phyloP scores from a whole-genome alignment of 2,329 filamentous ascomycete genomes.

The Endothia cerciana region DNA sequence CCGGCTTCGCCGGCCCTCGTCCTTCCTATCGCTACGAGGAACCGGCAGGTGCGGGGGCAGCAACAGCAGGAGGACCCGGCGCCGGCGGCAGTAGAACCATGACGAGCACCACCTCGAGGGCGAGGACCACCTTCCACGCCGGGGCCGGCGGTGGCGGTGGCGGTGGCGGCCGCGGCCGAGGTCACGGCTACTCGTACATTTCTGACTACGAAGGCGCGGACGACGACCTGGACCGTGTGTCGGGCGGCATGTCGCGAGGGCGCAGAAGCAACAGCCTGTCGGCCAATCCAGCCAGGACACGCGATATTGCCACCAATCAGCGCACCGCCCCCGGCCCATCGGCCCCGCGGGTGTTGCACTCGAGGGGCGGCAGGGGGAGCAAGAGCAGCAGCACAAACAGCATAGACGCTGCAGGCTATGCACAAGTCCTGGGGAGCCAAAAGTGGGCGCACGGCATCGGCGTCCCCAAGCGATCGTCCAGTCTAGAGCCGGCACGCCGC shows the following conservation, averaged over 20 bases:
- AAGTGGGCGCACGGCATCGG: slow-evolving; percentile 58
- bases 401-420: slow-evolving; percentile 63
- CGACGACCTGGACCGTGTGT: slow-evolving; percentile 58
- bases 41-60: neutral
- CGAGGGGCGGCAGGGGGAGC: slow-evolving; percentile 66
- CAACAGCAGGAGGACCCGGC: slow-evolving; percentile 31
- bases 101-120: slow-evolving; percentile 35
- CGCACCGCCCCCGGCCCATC: slow-evolving; percentile 42
- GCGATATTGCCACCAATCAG: slow-evolving; percentile 46
- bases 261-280: slow-evolving; percentile 73
- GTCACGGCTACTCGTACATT: slow-evolving; percentile 61
- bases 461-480: slow-evolving; percentile 62
- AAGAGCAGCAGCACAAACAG: slow-evolving; percentile 74
- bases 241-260: slow-evolving; percentile 57
- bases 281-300: slow-evolving; percentile 62
- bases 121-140: slow-evolving; percentile 31
- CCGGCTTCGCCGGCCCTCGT: slow-evolving; percentile 20
- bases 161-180: no score
- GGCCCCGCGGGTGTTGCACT: slow-evolving; percentile 49
- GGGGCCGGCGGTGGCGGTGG: neutral
- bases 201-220: slow-evolving; percentile 59
- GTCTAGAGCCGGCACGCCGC: slow-evolving; percentile 70
- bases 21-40: slow-evolving; percentile 39
- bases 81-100: slow-evolving; percentile 34
- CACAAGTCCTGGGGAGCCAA: slow-evolving; percentile 60